Conservation (phyloP, 306 rosid genomes). For the Glycine tomentella region DNA sequence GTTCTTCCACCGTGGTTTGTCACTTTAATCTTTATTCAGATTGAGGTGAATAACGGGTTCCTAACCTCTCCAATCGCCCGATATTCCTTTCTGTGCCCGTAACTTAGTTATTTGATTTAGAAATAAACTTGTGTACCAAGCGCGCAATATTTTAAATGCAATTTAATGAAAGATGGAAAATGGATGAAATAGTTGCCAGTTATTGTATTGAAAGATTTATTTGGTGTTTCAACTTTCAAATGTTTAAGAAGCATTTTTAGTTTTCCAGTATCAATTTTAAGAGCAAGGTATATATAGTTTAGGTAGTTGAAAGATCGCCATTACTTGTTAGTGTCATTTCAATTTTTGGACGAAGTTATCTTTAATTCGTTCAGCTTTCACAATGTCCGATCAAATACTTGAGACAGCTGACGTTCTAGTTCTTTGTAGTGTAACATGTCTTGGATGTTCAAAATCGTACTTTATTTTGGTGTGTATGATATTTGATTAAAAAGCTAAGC, state of each 20-base stretch:
- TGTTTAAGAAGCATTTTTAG: background rate
- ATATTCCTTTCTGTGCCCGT: background rate
- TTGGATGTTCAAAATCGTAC: too few species aligned
- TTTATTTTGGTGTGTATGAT: too few species aligned
- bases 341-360: too few species aligned
- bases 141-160: background rate
- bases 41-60: background rate
- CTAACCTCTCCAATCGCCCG: background rate
- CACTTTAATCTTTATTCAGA: background rate
- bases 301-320: too few species aligned
- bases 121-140: background rate
- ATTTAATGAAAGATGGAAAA: slow-evolving; percentile 4
- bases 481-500: too few species aligned
- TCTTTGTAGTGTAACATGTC: too few species aligned
- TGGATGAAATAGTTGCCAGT: too few species aligned
- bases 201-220: background rate
- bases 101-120: background rate
- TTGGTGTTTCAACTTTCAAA: background rate
- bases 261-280: background rate
- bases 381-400: too few species aligned
- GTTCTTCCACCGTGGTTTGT: background rate
- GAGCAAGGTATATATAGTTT: background rate
- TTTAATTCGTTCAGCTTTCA: too few species aligned
- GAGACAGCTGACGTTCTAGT: too few species aligned
- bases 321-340: too few species aligned